Base-by-base conservation (phyloP, 805 yeast species). In the Lipomyces sp. region DNA sequence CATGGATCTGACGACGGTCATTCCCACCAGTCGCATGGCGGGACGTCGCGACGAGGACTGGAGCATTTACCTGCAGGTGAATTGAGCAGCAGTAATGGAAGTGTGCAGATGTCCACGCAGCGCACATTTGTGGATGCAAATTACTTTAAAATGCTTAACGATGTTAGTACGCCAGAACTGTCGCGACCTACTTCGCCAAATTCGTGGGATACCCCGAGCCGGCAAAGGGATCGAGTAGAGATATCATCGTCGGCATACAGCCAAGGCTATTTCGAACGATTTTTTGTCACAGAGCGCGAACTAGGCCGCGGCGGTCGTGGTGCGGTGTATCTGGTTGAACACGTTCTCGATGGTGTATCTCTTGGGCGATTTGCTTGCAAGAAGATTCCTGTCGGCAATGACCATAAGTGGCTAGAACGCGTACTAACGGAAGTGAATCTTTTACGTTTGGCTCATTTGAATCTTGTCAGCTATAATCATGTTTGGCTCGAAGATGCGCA, bases 231-330 rank as follows among this genome's bases (percentile, higher is more conserved):
- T 21, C 36, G 40, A 29, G 22, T 34, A 22, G 55, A 58, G 11
- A 65, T 79, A 2, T 82, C 84, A 1, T 67, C 70, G 8, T 74
- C 75, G 6, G 73, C 89, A 2, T 86, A 87, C 62, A 83, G 85
- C 43, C 95, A 84, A 54, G 95, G 95, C 2, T 89, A 89, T 64
- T 89, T 83, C 60, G 72, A 75, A 19, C 80, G 66, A 24, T 70
- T 89, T 64, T 89, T 89, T 69, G 74, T 72, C 36, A 76, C 79
- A 29, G 68, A 81, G 13, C 74, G 79, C 1, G 68, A 77, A 1
- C 68, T 89, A 13, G 96, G 96, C 0, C 75, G 83, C 32, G 96
- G 96, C 0, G 85, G 95, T 4, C 80, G 87, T 59, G 95, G 95
- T 0, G 79, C 83, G 24, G 96, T 89, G 8, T 84, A 78, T 62